Evolutionary conservation across 1,284 basidiomycete genomes (phyloP), one percentile per base, ranked within the genome.

Genomic region (Taiwanofungus camphoratus): DNA sequence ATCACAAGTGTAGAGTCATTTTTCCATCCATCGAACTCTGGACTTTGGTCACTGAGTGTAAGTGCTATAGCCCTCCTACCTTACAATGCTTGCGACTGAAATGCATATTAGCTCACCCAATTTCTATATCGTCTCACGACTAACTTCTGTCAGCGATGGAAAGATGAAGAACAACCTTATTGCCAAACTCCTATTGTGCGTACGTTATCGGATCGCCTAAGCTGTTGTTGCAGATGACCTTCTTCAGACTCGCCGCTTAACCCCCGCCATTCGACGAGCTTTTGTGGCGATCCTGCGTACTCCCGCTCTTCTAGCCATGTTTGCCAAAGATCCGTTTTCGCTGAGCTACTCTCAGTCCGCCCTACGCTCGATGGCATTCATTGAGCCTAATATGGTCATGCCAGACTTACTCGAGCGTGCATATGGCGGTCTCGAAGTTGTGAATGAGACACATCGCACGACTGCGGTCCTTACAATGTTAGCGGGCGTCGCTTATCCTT

Each of bases 381-480:
- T 99, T 4, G 92, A 96, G 57, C 92, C 95, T 0, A 74, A 77
- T 19, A 68, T 97, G 32, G 78, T 99, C 53, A 87, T 99, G 79
- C 94, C 95, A 0, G 86, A 93, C 26, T 73, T 99, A 6, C 73
- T 99, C 30, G 93, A 98, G 57, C 80, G 94, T 22, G 89, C 92
- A 4, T 93, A 94, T 52, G 79, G 86, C 36, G 93, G 93, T 0
- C 70, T 99, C 12, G 94, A 98, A 62, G 85, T 85, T 13, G 77
- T 96, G n/a, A 92, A 93, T 52, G 93, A 97, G 70, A 96, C 93
- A 0, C 91, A 95, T 61, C 73, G 93, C 22, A 95, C 93, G 3
- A 91, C 91, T 1, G 88, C 92, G 1, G 91, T 93, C 22, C 76
- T 98, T 42, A 90, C 86, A 44, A 87, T 91, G 56, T 74, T 99